Evolutionary conservation across 805 yeast species (phyloP), one percentile per base, ranked within the genome.

Genomic region (Myxozyma vanderwaltii): DNA sequence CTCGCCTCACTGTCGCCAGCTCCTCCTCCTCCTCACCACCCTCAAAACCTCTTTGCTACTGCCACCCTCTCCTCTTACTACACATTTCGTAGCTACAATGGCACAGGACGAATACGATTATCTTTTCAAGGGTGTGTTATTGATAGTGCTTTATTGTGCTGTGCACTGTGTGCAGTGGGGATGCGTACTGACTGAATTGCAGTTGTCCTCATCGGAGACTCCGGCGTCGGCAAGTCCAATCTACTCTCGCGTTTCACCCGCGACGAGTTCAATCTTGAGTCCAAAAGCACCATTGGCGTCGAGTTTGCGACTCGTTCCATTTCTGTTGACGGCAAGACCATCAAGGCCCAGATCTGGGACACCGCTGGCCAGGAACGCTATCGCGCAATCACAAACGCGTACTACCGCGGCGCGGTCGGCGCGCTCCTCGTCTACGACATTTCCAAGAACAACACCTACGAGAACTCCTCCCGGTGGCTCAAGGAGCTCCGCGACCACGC

Each of bases 311-410:
- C 98, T 23, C 82, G 97, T 74, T 91, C 97, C 2, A 85, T 94
- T 57, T 95, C 89, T 70, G 82, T 94, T 60, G 98, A 94, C 72
- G 97, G 96, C 67, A 94, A 92, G 78, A 90, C 95, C 61, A 91
- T 92, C 74, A 92, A 92, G 77, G 84, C 96, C 70, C 99, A 92
- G 79, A 92, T 92, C 72, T 92, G 99, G 99, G 99, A 92, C 75
- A 92, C 99, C 38, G 99, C 99, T 1, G 99, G 99, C 63, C 99
- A 92, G 78, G 99, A 92, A 76, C 85, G 99, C 74, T 92, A 94
- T 79, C 84, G 99, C 69, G 98, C 99, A 46, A 92, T 92, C 74
- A 94, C 99, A 33, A 86, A 94, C 58, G 98, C 98, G 4, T 92
- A 92, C 77, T 92, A 92, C 75, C 83, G 99, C 72, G 99, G 98